phyloP scores from a whole-genome alignment of 1,139 yeast genomes.

The Kurtzmaniella quercitrusa region DNA sequence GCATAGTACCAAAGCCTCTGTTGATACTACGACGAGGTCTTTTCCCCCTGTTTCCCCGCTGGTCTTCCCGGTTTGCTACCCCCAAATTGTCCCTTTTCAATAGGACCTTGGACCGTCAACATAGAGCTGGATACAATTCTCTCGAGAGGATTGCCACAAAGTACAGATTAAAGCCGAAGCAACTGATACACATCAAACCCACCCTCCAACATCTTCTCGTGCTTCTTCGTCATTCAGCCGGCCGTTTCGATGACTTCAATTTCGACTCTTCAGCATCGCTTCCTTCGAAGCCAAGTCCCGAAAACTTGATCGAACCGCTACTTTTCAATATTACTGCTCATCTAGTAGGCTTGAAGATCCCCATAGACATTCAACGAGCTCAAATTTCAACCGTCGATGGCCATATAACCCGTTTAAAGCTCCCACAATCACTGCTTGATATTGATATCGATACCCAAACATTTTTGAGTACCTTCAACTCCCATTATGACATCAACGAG shows the following conservation, averaged over 20 bases:
- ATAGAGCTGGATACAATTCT: slow-evolving; percentile 19
- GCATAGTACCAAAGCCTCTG: neutral
- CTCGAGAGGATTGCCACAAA: slow-evolving; percentile 12
- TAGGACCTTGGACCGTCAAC: slow-evolving; percentile 21
- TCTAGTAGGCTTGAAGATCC: neutral
- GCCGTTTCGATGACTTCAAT: neutral
- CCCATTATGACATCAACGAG: neutral
- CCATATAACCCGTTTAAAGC: neutral
- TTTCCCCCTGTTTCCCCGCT: neutral
- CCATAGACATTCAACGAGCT: neutral
- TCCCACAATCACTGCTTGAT: neutral
- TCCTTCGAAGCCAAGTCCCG: slow-evolving; percentile 1
- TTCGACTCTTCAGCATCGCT: neutral
- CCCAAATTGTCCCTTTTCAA: neutral
- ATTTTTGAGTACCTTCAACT: neutral
- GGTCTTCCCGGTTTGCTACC: neutral
- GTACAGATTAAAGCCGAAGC: neutral
- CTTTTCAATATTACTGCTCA: slow-evolving; percentile 5
- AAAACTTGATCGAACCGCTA: slow-evolving; percentile 7
- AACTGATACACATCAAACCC: slow-evolving; percentile 17
- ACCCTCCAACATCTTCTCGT: slow-evolving; percentile 23
- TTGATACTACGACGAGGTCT: neutral
- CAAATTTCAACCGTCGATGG: neutral
- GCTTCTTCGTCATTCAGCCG: slow-evolving; percentile 14
- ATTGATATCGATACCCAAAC: neutral